Percentiles rank a stretch among this genome's conserved stretches.
Conservation (phyloP, 164 flowering plant species). For the Liriodendron chinense region DNA sequence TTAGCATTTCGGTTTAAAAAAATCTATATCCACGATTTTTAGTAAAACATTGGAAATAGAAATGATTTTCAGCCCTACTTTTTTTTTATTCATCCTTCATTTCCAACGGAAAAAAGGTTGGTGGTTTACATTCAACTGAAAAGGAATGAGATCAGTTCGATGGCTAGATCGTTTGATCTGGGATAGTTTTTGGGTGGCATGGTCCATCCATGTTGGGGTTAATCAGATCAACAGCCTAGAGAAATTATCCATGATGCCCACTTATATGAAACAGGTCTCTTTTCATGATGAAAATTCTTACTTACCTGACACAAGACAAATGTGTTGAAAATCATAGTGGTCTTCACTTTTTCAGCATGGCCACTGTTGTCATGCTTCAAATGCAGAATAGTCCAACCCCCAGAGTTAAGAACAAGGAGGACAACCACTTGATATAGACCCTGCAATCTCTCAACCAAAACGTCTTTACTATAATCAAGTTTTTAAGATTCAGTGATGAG, state of each 20-base stretch:
- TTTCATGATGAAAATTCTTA: neutral
- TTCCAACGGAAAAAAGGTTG: neutral
- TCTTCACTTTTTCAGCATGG: slow-evolving; percentile 60
- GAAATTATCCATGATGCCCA: neutral
- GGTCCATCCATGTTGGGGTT: no score
- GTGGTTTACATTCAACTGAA: no score
- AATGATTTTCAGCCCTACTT: no score
- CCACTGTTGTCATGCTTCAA: slow-evolving; percentile 33
- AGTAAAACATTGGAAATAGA: no score
- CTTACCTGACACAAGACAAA: slow-evolving; percentile 91
- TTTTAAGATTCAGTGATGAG: neutral
- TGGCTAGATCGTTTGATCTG: no score
- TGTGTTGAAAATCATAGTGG: slow-evolving; percentile 84
- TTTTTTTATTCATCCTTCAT: neutral
- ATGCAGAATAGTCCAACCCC: slow-evolving; percentile 42
- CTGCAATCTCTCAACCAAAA: slow-evolving; percentile 33
- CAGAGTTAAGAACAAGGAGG: slow-evolving; percentile 69
- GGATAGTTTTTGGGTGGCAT: no score
- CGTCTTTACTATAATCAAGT: neutral
- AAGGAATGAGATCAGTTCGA: no score
- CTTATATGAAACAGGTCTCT: neutral
- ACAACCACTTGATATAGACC: slow-evolving; percentile 90
- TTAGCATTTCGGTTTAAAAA: no score
- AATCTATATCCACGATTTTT: no score
- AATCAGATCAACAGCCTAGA: no score